Conservation (phyloP, 1,284 basidiomycete genomes). For the Sanghuangporus weigelae region DNA sequence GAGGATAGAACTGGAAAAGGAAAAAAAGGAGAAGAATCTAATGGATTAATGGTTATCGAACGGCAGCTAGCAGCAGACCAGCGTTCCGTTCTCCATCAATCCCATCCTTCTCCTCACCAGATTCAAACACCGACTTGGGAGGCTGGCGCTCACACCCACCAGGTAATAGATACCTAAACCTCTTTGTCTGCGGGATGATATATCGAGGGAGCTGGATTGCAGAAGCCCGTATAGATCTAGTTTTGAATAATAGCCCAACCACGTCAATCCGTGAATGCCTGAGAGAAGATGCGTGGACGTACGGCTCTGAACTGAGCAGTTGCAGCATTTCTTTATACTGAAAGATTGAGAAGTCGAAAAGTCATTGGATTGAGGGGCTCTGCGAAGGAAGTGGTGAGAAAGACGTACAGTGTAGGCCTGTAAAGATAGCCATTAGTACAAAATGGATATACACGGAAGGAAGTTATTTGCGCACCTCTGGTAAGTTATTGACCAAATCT, state of each 20-base stretch:
- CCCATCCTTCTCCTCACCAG: background rate
- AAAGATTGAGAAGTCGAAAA: background rate
- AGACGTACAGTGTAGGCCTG: conserved; percentile 12
- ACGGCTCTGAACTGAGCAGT: conserved; percentile 20
- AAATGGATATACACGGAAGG: background rate
- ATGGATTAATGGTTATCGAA: background rate
- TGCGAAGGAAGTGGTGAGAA: background rate
- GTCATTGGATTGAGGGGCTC: background rate
- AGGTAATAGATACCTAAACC: conserved; percentile 12
- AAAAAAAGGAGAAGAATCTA: background rate
- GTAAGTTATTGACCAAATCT: conserved; percentile 31
- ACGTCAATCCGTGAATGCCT: background rate
- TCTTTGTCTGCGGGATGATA: conserved; percentile 1
- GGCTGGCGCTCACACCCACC: conserved; percentile 10
- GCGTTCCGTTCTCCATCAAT: background rate
- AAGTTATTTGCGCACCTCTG: conserved; percentile 28
- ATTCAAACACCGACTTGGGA: background rate
- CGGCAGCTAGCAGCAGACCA: background rate
- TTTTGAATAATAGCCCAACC: background rate
- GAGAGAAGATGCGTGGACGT: background rate
- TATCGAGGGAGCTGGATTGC: conserved; percentile 14
- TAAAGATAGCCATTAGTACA: conserved; percentile 20
- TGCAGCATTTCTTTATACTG: conserved; percentile 22
- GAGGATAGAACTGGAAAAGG: background rate
- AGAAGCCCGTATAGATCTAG: conserved; percentile 1